Base-by-base conservation (phyloP, 75 land plant genomes). In the Cupressus sempervirens region DNA sequence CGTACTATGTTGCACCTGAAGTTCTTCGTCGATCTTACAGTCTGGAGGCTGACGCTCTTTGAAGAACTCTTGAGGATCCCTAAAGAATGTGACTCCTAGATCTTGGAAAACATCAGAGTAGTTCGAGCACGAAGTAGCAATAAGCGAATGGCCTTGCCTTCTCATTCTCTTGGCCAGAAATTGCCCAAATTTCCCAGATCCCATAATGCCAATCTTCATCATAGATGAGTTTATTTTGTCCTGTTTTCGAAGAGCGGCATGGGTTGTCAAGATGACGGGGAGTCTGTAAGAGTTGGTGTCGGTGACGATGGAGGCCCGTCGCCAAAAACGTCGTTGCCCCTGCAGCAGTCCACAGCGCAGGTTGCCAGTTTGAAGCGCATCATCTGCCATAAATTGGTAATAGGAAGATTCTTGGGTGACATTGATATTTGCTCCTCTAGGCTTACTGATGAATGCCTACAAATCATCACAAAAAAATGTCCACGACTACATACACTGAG, bases 401-500 rank as follows among this genome's bases (percentile, higher is more conserved):
- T 88, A 54, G 89, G 89, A 45, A 86, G 83, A 85, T 88, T 83
- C 82, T 36, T 88, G 15, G 87, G 87, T 46, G 89, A 88, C 68
- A 32, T 88, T 40, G 89, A 88, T 43, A 88, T 88, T 29, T 85
- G 86, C 35, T 88, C 89, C 70, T 86, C 87, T 29, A 82, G 87
- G 7, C 83, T 88, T 36, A 83, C 35, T 68, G 87, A 88, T 77
- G 83, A 77, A 86, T 73, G 80, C 53, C 36, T 88, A 68, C 87
- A 86, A 46, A n/a, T 86, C 23, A 72, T 88, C 35, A 76, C 80
- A 34, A 62, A 76, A 80, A 83, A 48, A 16, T 88, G 87, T 58
- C 89, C 85, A 73, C 84, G 84, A 18, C 87, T 88, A 13, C 89
- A 88, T 75, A 88, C 89, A 15, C 74, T 88, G 36, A 84, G 89